These are phyloP conservation scores for Dictyophora rubrovolvata DNA, from an alignment of 768 basidiomycete genomes.

Conservation along the genomic window DNA sequence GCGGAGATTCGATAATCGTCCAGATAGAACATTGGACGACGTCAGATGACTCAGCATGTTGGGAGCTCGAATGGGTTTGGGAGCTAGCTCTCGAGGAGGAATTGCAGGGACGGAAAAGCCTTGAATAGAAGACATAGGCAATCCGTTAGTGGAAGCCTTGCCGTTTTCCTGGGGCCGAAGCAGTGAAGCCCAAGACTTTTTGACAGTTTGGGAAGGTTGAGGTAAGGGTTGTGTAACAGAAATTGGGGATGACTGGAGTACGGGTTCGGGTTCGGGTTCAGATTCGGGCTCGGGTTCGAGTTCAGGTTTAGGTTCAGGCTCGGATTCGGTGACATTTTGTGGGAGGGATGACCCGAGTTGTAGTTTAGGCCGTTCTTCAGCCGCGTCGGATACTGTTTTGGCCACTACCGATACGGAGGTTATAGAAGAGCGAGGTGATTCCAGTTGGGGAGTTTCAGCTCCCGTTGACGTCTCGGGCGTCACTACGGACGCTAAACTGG, in stretches of 20 bases:
- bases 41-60: slow-evolving; percentile 49
- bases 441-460: slow-evolving; percentile 35
- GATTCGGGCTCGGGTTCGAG: slow-evolving; percentile 10
- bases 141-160: slow-evolving; percentile 38
- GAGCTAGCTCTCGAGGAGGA: slow-evolving; percentile 15
- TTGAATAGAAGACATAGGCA: slow-evolving; percentile 62
- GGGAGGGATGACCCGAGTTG: background rate
- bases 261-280: slow-evolving; percentile 12
- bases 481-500: slow-evolving; percentile 21
- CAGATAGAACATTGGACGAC: slow-evolving; percentile 9
- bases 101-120: slow-evolving; percentile 59
- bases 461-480: slow-evolving; percentile 41
- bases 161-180: slow-evolving; percentile 40
- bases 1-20: slow-evolving; percentile 30
- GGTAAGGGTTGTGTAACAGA: background rate
- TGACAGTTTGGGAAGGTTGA: slow-evolving; percentile 23
- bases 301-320: slow-evolving; percentile 13
- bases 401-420: slow-evolving; percentile 43
- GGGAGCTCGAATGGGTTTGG: slow-evolving; percentile 27
- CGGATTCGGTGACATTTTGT: background rate
- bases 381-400: slow-evolving; percentile 20
- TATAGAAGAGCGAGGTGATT: slow-evolving; percentile 49
- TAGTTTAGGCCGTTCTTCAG: slow-evolving; percentile 4
- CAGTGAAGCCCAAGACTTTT: slow-evolving; percentile 73
- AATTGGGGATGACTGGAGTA: background rate